Base-by-base conservation (phyloP, 2,329 filamentous ascomycete genomes). In the Diaporthe humulicola region DNA sequence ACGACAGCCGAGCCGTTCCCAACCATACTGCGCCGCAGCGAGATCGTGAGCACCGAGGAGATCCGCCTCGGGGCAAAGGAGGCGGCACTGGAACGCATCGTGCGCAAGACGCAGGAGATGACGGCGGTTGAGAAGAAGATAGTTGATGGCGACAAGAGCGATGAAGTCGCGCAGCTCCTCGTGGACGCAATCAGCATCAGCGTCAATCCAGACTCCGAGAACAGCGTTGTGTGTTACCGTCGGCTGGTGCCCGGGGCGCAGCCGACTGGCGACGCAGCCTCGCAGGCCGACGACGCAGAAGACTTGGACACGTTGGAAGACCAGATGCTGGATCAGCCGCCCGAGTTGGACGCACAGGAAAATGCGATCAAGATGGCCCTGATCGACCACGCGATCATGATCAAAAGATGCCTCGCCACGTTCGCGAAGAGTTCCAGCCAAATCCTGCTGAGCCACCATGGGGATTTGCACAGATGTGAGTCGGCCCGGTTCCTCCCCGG, bases 71-170 rank as follows among this genome's bases (percentile, higher is more conserved):
- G 90, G 42, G 92, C 96, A 9, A 87, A 97, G 74, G 94, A 98
- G 83, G 96, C 95, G n/a, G 96, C 94, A 0, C 88, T 98, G 76
- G 96, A 98, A 82, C 92, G 96, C 22, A 96, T 97, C 42, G 93
- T 95, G 79, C 92, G 96, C 75, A 98, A 98, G 86, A 98, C 96
- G 0, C 91, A 94, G 74, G 96, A 98, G 83, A 90, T 98, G 86
- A 87, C 91, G 1, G 84, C 89, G 0, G 86, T 98, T 1, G 95
- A 98, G 82, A 94, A 93, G 82, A 92, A 92, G 67, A 88, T 96
- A 12, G 85, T 88, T 1, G 92, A 94, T 30, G 93, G 93, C 7
- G 94, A 96, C 73, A 77, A 28, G 30, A 79, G 80, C 19, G 91
- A 95, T 48, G 90, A 92, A 12, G 90, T 91, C 57, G 89, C 93